These are phyloP conservation scores for Lentinula novae-zelandiae DNA, from an alignment of 1,284 basidiomycete genomes.

Conservation along the genomic window DNA sequence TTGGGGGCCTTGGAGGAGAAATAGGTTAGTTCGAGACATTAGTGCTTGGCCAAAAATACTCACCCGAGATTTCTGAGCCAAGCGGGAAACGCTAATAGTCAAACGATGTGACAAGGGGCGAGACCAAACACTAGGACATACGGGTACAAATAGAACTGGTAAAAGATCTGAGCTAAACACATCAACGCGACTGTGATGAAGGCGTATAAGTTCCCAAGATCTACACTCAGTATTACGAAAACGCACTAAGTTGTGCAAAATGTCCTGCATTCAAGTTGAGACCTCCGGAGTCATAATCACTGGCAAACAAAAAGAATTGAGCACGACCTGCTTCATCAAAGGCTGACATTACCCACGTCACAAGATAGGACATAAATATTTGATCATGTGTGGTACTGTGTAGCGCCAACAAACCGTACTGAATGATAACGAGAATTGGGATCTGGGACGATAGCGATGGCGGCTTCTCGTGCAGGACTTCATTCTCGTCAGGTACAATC, in stretches of 20 bases:
- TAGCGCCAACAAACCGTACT: slow-evolving; percentile 76
- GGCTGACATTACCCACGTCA: slow-evolving; percentile 53
- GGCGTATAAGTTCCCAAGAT: slow-evolving; percentile 17
- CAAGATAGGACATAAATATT: slow-evolving; percentile 78
- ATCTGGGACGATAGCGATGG: slow-evolving; percentile 64
- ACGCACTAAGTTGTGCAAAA: slow-evolving; percentile 77
- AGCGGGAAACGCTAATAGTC: neutral
- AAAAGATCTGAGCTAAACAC: slow-evolving; percentile 79
- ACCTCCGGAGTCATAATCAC: slow-evolving; percentile 68
- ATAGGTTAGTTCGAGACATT: neutral
- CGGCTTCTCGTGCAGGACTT: slow-evolving; percentile 38
- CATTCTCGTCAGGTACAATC: slow-evolving; percentile 26
- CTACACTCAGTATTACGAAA: neutral
- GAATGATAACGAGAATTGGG: slow-evolving; percentile 68
- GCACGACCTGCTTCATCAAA: slow-evolving; percentile 7
- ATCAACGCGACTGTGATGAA: slow-evolving; percentile 62
- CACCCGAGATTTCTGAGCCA: slow-evolving; percentile 51
- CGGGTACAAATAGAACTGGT: slow-evolving; percentile 85
- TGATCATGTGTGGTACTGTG: slow-evolving; percentile 86
- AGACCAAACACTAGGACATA: slow-evolving; percentile 35
- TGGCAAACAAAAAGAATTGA: slow-evolving; percentile 24
- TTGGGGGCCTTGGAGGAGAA: slow-evolving; percentile 40
- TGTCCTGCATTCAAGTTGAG: slow-evolving; percentile 74
- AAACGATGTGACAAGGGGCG: slow-evolving; percentile 2
- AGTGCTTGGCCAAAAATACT: slow-evolving; percentile 19